A percentile compares a stretch with the other conserved stretches of the same genome.
Evolutionary conservation across 2,329 filamentous ascomycete species (phyloP).

Genomic region (Pyrenophora seminiperda): DNA sequence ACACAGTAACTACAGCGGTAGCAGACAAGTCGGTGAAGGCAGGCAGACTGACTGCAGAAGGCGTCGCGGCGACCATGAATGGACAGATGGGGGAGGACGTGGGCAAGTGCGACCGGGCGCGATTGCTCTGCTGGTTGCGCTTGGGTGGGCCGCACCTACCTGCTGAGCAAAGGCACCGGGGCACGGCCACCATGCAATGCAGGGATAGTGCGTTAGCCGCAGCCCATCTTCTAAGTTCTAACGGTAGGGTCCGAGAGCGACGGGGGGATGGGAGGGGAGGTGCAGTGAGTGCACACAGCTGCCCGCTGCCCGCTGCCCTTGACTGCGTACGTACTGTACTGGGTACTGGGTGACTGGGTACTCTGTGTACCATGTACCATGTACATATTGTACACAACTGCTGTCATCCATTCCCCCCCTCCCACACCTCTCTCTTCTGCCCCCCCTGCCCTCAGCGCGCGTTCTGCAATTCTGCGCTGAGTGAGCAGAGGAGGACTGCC

Average conservation of each 20-base stretch:
- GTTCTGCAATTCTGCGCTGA: no score
- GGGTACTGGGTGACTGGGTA: no score
- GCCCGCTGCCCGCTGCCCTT: no score
- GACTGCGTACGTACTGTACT: no score
- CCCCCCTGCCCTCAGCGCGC: no score
- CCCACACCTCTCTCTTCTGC: no score
- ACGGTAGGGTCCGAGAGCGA: neutral
- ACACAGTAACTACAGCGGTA: neutral
- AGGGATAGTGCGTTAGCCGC: constrained; percentile 9
- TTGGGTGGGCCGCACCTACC: no score
- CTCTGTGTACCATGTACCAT: no score
- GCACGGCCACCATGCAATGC: neutral
- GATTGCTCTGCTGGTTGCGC: neutral
- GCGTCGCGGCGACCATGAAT: neutral
- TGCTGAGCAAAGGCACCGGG: no score
- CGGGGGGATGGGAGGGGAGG: neutral
- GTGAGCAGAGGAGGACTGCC: no score
- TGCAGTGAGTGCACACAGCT: neutral
- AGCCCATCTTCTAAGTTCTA: neutral
- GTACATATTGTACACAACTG: no score
- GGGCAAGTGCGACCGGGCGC: constrained; percentile 12
- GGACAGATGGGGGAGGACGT: constrained; percentile 5
- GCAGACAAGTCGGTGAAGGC: neutral
- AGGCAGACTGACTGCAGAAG: constrained; percentile 8
- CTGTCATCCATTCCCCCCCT: no score